A percentile compares a stretch with the other conserved stretches of the same genome.
Evolutionary conservation across 1,139 yeast genomes (phyloP).

Genomic region (Arxiozyma slooffiae): DNA sequence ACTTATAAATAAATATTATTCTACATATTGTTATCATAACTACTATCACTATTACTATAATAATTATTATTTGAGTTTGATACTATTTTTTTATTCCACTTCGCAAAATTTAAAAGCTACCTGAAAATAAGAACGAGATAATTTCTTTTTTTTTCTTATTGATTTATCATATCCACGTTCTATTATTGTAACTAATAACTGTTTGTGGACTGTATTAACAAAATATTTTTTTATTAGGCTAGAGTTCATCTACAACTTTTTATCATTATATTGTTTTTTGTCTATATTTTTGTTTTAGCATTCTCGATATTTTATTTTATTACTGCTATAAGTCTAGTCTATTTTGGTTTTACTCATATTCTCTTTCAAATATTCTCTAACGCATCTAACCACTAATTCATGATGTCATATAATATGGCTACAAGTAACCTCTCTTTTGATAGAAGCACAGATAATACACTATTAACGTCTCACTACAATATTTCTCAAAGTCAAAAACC

Average conservation of each 20-base stretch:
- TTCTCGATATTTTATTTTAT: not conserved
- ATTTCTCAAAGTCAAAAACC: slow-evolving; percentile 6
- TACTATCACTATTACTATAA: no score
- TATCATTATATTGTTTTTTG: no score
- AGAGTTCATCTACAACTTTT: not conserved
- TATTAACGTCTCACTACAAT: slow-evolving; percentile 1
- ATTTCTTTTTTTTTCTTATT: no score
- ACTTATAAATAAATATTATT: no score
- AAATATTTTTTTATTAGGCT: not conserved
- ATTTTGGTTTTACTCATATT: not conserved
- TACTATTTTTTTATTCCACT: not conserved
- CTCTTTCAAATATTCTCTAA: not conserved
- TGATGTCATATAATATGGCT: slow-evolving; percentile 1
- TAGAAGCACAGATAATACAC: slow-evolving; percentile 6
- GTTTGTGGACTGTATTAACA: not conserved
- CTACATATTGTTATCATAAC: not conserved
- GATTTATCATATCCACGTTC: not conserved
- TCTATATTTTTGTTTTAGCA: no score
- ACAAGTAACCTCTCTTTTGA: slow-evolving; percentile 4
- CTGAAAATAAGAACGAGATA: not conserved
- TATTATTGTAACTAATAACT: no score
- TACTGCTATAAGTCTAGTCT: not conserved
- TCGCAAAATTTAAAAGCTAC: not conserved
- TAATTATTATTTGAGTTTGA: not conserved
- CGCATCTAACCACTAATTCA: not conserved